Evolutionary conservation across 305 asterid genomes (phyloP).

Genomic region (Vinca major): DNA sequence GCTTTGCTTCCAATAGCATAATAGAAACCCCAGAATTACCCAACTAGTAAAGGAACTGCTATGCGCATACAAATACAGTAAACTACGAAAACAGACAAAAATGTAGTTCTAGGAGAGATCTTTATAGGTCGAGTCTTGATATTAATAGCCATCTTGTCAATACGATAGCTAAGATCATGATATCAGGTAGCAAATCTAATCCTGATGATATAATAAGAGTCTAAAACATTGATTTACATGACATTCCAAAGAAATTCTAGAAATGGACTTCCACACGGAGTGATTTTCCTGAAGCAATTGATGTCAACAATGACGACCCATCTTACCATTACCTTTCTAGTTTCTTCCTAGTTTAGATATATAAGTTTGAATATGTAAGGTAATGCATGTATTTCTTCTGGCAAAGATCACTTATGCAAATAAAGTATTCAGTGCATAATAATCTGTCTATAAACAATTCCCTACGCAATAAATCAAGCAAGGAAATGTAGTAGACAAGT

Average conservation of each 20-base stretch:
- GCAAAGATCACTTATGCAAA: not conserved
- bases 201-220: not conserved
- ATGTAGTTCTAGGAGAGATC: not conserved
- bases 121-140: not conserved
- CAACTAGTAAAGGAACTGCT: not conserved
- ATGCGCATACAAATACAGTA: not conserved
- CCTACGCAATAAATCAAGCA: not conserved
- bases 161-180: not conserved
- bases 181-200: not conserved
- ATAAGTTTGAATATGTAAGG: not conserved
- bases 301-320: not conserved
- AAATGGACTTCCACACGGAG: not conserved
- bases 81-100: not conserved
- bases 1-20: not conserved
- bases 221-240: not conserved
- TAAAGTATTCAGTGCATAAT: not conserved
- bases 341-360: not conserved
- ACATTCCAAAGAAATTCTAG: not conserved
- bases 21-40: not conserved
- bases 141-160: not conserved
- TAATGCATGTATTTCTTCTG: not conserved
- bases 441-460: not conserved
- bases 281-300: not conserved
- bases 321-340: not conserved
- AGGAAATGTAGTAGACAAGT: not conserved